Base-by-base conservation (phyloP, 2,329 filamentous ascomycete species). In the Hymenoscyphus linearis region DNA sequence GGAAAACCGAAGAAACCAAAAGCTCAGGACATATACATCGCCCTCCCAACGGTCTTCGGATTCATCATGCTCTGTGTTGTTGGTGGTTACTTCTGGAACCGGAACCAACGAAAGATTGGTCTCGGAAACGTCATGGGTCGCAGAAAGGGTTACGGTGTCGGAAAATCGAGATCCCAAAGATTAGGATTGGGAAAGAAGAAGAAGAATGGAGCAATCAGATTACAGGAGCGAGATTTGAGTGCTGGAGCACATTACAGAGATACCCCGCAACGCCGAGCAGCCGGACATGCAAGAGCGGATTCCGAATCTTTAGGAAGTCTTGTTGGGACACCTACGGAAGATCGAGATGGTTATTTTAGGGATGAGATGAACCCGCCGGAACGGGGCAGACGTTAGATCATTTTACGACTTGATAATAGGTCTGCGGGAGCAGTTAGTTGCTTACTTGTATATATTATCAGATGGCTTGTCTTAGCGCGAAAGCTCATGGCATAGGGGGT, bases 81-180 rank as follows among this genome's bases (percentile, higher is more conserved):
- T 4, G 70, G 69, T 1, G 66, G 63, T 1, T 70, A 53, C 52
- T 64, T 65, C 52, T 61, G 64, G 35, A 71, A 73, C 55, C 63
- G 66, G n/a, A 68, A 69, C n/a, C 61, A 60, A 6, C 61, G 68
- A 26, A 65, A 57, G 6, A 72, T 71, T 50, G 70, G 69, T 13
- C 60, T 72, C 37, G 69, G 71, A 9, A 72, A 69, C 62, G 61
- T 71, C 3, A 71, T 72, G 69, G 68, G 71, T 26, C 62, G 70
- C 18, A 54, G 66, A 9, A 66, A 60, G 4, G 69, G 69, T 47
- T 72, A 72, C 53, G 69, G 69, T n/a, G 63, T 63, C 31, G 60
- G 69, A 2, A 68, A 71, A 59, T 71, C 69, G 2, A 62, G 62
- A 18, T 60, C 60, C n/a, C 66, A 71, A 60, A 68, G 70, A 53